phyloP scores from a whole-genome alignment of 2,329 filamentous ascomycete genomes.

The Fusarium sp. region DNA sequence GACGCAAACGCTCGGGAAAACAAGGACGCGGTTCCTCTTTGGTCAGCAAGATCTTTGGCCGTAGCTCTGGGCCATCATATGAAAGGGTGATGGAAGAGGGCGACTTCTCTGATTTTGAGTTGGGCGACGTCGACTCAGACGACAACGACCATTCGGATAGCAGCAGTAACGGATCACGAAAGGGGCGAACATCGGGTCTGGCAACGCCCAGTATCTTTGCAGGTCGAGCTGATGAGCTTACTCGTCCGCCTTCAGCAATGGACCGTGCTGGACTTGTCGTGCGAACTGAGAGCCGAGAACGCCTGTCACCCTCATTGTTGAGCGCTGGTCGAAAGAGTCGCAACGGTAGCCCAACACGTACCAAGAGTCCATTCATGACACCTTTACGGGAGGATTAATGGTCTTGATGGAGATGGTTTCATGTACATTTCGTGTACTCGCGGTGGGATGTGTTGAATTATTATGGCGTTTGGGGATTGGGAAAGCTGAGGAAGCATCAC shows the following conservation, averaged over 20 bases:
- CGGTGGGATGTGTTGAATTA: neutral
- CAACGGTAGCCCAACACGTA: slow-evolving; percentile 67
- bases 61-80: slow-evolving; percentile 68
- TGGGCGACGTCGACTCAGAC: slow-evolving; percentile 74
- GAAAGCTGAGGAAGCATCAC: slow-evolving; percentile 4
- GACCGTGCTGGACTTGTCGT: slow-evolving; percentile 80
- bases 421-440: neutral
- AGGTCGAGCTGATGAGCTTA: slow-evolving; percentile 63
- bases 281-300: slow-evolving; percentile 87
- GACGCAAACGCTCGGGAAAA: slow-evolving; percentile 52
- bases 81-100: slow-evolving; percentile 90
- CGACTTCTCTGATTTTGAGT: slow-evolving; percentile 79
- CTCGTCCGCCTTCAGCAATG: slow-evolving; percentile 59
- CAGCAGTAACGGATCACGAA: slow-evolving; percentile 66
- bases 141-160: slow-evolving; percentile 74
- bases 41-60: slow-evolving; percentile 75
- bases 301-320: slow-evolving; percentile 70
- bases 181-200: slow-evolving; percentile 74
- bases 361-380: slow-evolving; percentile 69
- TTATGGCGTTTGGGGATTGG: slow-evolving; percentile 26
- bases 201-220: slow-evolving; percentile 73
- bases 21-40: slow-evolving; percentile 64
- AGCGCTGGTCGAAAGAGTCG: slow-evolving; percentile 69
- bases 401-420: neutral
- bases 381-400: slow-evolving; percentile 59